Evolutionary conservation across 2,329 filamentous ascomycete genomes (phyloP), one percentile per base, ranked within the genome.

Genomic region (Claviceps sorghi): DNA sequence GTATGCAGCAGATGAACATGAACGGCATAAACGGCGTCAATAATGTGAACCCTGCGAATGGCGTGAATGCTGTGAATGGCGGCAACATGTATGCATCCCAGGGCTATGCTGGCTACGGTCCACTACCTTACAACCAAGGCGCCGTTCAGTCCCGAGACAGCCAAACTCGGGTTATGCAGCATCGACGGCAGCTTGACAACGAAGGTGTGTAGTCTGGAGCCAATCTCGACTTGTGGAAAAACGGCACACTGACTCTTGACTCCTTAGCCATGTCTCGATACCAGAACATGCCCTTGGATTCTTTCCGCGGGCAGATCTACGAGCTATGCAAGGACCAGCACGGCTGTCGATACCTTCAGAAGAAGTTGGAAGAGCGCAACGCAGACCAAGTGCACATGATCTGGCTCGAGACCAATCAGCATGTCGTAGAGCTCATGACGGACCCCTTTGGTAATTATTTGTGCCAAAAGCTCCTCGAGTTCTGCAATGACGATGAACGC

Each of bases 391-490:
- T 96, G 50, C 86, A 94, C 67, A 83, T 90, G 74, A 97, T 98
- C 67, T 98, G 94, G 76, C 75, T 84, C 32, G 93, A 98, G 74
- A 95, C 90, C 51, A 88, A 91, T 65, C 79, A 86, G 64, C 89
- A 97, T 67, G 90, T 98, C 60, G 84, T 95, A 57, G 93, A 98
- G 73, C 77, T 98, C 58, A 98, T 98, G 93, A 96, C 89, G 55
- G 91, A 98, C 69, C 91, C 93, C 10, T 98, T 98, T 68, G 93
- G 93, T 67, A 98, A 98, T 75, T 98, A 98, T 69, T 82, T 98
- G 59, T 97, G 91, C 75, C 93, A 98, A 75, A 98, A 97, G 78
- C 76, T 98, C 56, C 79, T 98, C 34, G 93, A 98, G 71, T 95
- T 84, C 68, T 91, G 88, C 71, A 94, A 88, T 65, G 87, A 97